Conservation (phyloP, 73 alveolate species). For the Blepharisma japonicum region DNA sequence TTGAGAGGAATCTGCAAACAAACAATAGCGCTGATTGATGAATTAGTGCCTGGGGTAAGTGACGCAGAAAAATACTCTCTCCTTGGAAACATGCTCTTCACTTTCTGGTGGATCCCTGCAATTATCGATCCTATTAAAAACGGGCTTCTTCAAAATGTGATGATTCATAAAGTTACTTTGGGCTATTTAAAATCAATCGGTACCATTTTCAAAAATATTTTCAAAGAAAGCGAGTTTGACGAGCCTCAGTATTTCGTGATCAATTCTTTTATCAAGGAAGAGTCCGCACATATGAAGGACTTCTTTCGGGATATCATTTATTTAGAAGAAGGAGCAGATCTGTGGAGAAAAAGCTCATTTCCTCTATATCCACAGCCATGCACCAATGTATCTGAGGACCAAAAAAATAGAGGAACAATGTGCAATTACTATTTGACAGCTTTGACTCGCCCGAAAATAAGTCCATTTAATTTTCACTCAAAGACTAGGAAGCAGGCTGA, state of each 20-base stretch:
- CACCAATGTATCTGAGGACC: neutral
- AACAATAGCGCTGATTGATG: neutral
- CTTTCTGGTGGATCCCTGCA: constrained; percentile 30
- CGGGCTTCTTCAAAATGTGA: constrained; percentile 15
- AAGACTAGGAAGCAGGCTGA: neutral
- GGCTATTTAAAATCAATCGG: neutral
- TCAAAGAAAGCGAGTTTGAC: constrained; percentile 24
- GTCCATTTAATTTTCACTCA: neutral
- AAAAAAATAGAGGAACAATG: neutral
- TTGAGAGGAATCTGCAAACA: constrained; percentile 17
- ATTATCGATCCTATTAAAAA: constrained; percentile 21
- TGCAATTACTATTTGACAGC: constrained; percentile 7
- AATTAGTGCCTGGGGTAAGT: neutral
- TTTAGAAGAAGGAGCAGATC: neutral
- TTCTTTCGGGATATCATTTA: constrained; percentile 11
- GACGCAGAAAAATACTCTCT: neutral
- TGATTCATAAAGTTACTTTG: neutral
- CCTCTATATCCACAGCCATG: neutral
- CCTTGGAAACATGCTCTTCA: neutral
- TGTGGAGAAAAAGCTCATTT: neutral
- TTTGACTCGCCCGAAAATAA: neutral
- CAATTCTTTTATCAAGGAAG: constrained; percentile 6
- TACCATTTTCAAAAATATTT: constrained; percentile 8
- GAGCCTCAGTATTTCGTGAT: constrained; percentile 25
- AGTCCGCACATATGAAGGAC: neutral